Conservation (phyloP, 257 asterid species). For the Capsicum chinense region DNA sequence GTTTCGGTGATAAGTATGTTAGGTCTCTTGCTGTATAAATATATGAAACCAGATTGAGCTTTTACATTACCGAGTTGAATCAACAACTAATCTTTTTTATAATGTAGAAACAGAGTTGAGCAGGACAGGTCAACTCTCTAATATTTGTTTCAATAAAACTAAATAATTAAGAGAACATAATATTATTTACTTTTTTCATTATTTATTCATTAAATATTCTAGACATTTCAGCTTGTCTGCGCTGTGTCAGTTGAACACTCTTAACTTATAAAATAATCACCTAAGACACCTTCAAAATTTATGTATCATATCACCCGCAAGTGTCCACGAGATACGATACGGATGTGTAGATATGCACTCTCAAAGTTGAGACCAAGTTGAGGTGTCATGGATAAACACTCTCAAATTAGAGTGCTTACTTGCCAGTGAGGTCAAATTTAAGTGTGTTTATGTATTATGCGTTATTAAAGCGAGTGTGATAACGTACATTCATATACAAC, state of each 20-base stretch:
- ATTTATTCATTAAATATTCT: background rate
- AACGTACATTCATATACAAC: background rate
- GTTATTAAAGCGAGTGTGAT: background rate
- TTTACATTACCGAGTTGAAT: background rate
- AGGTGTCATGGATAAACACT: too few species aligned
- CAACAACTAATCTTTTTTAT: background rate
- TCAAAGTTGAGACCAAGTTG: too few species aligned
- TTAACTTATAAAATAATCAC: too few species aligned
- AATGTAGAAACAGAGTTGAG: background rate
- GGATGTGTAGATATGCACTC: too few species aligned
- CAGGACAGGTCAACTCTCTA: background rate
- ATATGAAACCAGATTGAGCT: background rate
- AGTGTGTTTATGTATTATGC: too few species aligned
- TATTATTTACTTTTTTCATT: background rate
- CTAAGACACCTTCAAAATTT: too few species aligned
- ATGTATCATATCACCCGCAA: too few species aligned
- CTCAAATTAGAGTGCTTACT: too few species aligned
- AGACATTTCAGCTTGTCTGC: too few species aligned
- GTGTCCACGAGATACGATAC: too few species aligned
- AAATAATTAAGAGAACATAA: background rate
- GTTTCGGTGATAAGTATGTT: constrained; percentile 86
- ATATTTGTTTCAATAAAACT: background rate
- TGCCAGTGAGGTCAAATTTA: too few species aligned
- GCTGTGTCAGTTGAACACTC: too few species aligned
- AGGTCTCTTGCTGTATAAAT: constrained; percentile 49